Conservation (phyloP, 164 flowering plant species). For the Litsea cubeba region DNA sequence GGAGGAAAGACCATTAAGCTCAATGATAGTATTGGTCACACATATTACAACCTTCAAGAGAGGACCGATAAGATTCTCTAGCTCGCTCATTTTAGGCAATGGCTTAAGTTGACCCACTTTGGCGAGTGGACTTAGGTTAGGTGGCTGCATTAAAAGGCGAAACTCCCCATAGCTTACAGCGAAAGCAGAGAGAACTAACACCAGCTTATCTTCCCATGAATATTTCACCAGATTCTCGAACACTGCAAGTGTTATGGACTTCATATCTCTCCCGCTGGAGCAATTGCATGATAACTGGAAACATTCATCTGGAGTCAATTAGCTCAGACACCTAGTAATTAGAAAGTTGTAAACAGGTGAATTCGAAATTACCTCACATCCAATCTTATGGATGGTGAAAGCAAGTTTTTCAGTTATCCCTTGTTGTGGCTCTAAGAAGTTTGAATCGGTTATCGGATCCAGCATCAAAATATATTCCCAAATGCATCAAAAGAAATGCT, state of each 20-base stretch:
- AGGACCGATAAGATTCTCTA: too few relatives aligned
- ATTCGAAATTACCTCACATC: slow-evolving; percentile 43
- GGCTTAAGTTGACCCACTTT: slow-evolving; percentile 32
- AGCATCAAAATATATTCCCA: slow-evolving; percentile 1
- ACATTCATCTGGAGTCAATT: neutral
- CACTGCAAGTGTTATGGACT: slow-evolving; percentile 39
- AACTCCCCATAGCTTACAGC: slow-evolving; percentile 43
- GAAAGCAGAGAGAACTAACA: slow-evolving; percentile 39
- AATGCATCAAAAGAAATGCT: too few relatives aligned
- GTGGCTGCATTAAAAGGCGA: too few relatives aligned
- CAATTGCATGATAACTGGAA: slow-evolving; percentile 58
- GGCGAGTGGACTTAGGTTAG: too few relatives aligned
- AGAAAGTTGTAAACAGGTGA: too few relatives aligned
- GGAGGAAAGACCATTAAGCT: too few relatives aligned
- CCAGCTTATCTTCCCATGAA: slow-evolving; percentile 52
- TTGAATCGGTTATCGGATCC: slow-evolving; percentile 11
- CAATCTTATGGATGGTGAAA: slow-evolving; percentile 32
- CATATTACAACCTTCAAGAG: too few relatives aligned
- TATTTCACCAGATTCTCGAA: slow-evolving; percentile 36
- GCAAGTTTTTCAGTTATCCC: slow-evolving; percentile 43
- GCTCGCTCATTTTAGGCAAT: too few relatives aligned
- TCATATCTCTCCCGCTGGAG: slow-evolving; percentile 46
- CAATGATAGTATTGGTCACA: too few relatives aligned
- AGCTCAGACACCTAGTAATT: too few relatives aligned
- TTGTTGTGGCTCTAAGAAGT: slow-evolving; percentile 11